phyloP scores from a whole-genome alignment of 495 filamentous ascomycete genomes.

The Talaromyces borbonicus region DNA sequence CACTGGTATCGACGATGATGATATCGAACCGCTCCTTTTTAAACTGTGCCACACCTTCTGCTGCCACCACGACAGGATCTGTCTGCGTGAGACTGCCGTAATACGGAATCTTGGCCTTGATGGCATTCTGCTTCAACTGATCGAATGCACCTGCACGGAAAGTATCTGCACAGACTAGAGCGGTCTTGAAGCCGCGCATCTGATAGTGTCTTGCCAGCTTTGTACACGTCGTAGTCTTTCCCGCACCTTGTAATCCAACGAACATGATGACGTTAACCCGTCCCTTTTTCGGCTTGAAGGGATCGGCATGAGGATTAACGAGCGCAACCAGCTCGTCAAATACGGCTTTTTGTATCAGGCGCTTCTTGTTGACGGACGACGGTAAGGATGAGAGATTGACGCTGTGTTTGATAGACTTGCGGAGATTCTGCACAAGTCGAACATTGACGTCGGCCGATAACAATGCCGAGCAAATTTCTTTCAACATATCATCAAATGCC shows the following conservation, averaged over 20 bases:
- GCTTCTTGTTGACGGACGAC: constrained; percentile 90
- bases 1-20: constrained; percentile 96
- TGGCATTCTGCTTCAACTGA: constrained; percentile 97
- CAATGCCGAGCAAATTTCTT: constrained; percentile 89
- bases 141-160: constrained; percentile 98
- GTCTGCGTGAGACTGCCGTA: constrained; percentile 93
- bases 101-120: constrained; percentile 98
- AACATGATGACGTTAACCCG: constrained; percentile 98
- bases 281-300: constrained; percentile 95
- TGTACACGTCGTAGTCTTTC: constrained; percentile 97
- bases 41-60: constrained; percentile 95
- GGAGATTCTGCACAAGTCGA: constrained; percentile 81
- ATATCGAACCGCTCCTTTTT: constrained; percentile 98
- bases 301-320: constrained; percentile 90
- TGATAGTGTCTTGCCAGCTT: constrained; percentile 95
- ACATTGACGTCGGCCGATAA: constrained; percentile 96
- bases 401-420: constrained; percentile 79
- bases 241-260: constrained; percentile 91
- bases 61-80: constrained; percentile 85
- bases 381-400: constrained; percentile 92
- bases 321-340: constrained; percentile 94
- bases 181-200: constrained; percentile 84
- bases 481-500: constrained; percentile 97
- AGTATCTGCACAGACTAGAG: constrained; percentile 94
- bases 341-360: constrained; percentile 93